Conservation (phyloP, 1,284 basidiomycete species). For the Cutaneotrichosporon mucoides region DNA sequence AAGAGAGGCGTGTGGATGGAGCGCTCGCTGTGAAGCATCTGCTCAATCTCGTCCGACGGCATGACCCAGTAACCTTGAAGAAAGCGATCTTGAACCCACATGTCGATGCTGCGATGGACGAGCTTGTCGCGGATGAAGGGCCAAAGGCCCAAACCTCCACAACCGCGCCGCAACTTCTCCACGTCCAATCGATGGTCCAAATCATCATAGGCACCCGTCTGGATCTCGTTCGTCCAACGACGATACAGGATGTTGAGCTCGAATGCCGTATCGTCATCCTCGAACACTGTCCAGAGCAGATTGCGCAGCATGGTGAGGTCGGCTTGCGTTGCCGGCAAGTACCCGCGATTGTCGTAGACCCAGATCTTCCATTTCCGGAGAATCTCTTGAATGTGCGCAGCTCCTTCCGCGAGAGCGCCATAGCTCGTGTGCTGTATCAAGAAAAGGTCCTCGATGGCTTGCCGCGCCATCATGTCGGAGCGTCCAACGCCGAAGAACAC, state of each 20-base stretch:
- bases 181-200: slow-evolving; percentile 5
- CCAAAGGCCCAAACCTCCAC: neutral
- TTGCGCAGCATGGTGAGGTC: neutral
- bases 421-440: slow-evolving; percentile 25
- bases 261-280: neutral
- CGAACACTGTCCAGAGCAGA: neutral
- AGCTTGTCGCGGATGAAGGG: slow-evolving; percentile 14
- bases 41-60: slow-evolving; percentile 30
- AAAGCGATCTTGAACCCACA: slow-evolving; percentile 25
- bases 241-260: neutral
- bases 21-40: slow-evolving; percentile 4
- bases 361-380: neutral
- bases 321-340: neutral
- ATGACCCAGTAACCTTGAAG: slow-evolving; percentile 30
- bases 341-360: neutral
- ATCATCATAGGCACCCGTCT: slow-evolving; percentile 5
- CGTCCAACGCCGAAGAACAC: slow-evolving; percentile 9
- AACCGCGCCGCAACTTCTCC: neutral
- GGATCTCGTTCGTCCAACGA: slow-evolving; percentile 8
- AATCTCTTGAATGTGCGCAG: slow-evolving; percentile 16
- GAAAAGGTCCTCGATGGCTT: slow-evolving; percentile 27
- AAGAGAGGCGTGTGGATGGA: slow-evolving; percentile 4
- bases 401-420: slow-evolving; percentile 14
- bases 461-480: slow-evolving; percentile 8
- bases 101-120: slow-evolving; percentile 17